Percentiles rank a stretch among this genome's conserved stretches.
Evolutionary conservation across 306 rosid genomes (phyloP).

Genomic region (Abrus pulchellus): DNA sequence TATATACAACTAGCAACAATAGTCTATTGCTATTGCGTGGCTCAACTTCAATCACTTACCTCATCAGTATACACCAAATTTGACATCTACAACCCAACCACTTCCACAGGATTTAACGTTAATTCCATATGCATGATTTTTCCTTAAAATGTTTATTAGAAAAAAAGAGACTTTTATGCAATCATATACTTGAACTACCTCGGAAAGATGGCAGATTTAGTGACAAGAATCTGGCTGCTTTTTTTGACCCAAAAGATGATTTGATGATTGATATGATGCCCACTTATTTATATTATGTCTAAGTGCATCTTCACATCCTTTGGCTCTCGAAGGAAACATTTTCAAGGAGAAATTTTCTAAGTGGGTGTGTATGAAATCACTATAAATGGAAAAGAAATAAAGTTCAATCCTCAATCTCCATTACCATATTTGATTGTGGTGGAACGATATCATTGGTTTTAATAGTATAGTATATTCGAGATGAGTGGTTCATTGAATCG

Average conservation of each 20-base stretch:
- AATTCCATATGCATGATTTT: slow-evolving; percentile 12
- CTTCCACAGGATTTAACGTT: slow-evolving; percentile 11
- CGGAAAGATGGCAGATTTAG: slow-evolving; percentile 42
- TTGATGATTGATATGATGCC: slow-evolving; percentile 45
- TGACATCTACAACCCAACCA: slow-evolving; percentile 31
- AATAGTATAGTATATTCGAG: slow-evolving; percentile 15
- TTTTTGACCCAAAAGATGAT: slow-evolving; percentile 47
- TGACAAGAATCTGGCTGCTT: slow-evolving; percentile 38
- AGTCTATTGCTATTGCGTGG: slow-evolving; percentile 41
- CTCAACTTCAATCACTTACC: slow-evolving; percentile 27
- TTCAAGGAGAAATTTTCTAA: slow-evolving; percentile 22
- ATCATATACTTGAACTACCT: slow-evolving; percentile 46
- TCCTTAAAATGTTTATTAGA: slow-evolving; percentile 6
- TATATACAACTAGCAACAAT: not conserved
- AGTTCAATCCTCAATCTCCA: slow-evolving; percentile 17
- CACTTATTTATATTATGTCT: slow-evolving; percentile 45
- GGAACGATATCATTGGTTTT: slow-evolving; percentile 36
- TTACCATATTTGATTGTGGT: slow-evolving; percentile 37
- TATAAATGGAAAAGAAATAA: slow-evolving; percentile 28
- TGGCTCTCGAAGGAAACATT: slow-evolving; percentile 42
- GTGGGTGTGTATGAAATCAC: slow-evolving; percentile 48
- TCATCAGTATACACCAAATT: slow-evolving; percentile 32
- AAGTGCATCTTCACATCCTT: slow-evolving; percentile 51
- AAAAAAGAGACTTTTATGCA: slow-evolving; percentile 2
- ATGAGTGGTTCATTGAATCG: slow-evolving; percentile 42